Conservation (phyloP, 2,329 filamentous ascomycete genomes). For the Purpureocillium takamizusanense region DNA sequence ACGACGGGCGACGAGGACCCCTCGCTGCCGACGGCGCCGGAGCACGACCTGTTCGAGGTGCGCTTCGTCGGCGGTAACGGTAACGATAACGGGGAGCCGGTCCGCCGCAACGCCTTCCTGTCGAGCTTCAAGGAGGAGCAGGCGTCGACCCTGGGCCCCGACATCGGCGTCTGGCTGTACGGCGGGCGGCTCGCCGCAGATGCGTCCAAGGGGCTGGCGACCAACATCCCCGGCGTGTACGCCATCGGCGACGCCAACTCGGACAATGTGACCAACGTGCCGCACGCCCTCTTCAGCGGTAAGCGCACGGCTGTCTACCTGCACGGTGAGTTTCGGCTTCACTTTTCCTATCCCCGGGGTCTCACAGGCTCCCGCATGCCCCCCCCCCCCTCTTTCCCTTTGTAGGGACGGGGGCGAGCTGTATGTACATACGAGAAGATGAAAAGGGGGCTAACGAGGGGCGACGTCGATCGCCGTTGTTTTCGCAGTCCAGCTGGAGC, state of each 20-base stretch:
- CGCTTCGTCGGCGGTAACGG: conserved; percentile 35
- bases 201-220: conserved; percentile 30
- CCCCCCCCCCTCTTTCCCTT: too few species aligned
- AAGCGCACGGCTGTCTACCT: conserved; percentile 49
- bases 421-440: too few species aligned
- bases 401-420: too few species aligned
- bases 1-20: conserved; percentile 26
- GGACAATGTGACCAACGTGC: conserved; percentile 51
- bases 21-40: conserved; percentile 30
- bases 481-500: conserved; percentile 28
- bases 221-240: conserved; percentile 45
- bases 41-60: conserved; percentile 47
- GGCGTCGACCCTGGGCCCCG: conserved; percentile 33
- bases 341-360: too few species aligned
- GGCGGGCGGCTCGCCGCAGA: conserved; percentile 35
- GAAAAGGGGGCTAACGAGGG: not conserved
- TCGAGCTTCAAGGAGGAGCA: conserved; percentile 38
- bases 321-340: conserved; percentile 36
- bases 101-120: conserved; percentile 43
- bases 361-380: too few species aligned
- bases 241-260: conserved; percentile 52
- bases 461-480: too few species aligned
- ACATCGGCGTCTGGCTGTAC: conserved; percentile 36
- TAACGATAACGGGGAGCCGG: conserved; percentile 29
- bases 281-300: conserved; percentile 50